Evolutionary conservation across 345 rosid species (phyloP).

Genomic region (Camelina sativa): DNA sequence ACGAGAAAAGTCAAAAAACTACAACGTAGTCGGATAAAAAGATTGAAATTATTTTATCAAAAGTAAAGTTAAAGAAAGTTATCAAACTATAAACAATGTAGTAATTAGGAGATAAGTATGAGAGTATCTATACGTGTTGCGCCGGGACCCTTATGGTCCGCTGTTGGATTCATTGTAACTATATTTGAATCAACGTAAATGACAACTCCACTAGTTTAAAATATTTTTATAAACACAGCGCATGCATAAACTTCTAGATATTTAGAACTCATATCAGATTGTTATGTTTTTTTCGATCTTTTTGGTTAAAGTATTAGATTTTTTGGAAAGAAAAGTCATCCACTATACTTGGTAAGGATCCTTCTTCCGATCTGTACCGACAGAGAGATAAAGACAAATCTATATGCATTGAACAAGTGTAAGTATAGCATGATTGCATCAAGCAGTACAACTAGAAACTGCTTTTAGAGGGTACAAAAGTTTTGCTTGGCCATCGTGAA

Average conservation of each 20-base stretch:
- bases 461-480: no score
- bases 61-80: not conserved
- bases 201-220: not conserved
- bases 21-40: not conserved
- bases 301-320: not conserved
- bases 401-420: not conserved
- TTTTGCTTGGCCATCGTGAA: no score
- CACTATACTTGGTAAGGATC: not conserved
- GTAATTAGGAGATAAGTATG: conserved; percentile 27
- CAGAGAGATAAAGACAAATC: conserved; percentile 10
- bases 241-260: conserved; percentile 2
- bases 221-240: not conserved
- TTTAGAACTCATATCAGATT: not conserved
- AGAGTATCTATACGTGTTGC: conserved; percentile 4
- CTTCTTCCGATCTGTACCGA: conserved; percentile 1
- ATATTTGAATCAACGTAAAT: not conserved
- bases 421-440: not conserved
- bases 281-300: not conserved
- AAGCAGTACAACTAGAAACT: not conserved
- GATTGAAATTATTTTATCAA: not conserved
- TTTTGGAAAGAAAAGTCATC: conserved; percentile 8
- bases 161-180: not conserved
- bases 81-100: not conserved
- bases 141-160: not conserved
- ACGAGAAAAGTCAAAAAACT: conserved; percentile 25